Percentiles rank a stretch among this genome's conserved stretches.
phyloP scores from a whole-genome alignment of 768 basidiomycete species.

The Boletus eberwhitei region DNA sequence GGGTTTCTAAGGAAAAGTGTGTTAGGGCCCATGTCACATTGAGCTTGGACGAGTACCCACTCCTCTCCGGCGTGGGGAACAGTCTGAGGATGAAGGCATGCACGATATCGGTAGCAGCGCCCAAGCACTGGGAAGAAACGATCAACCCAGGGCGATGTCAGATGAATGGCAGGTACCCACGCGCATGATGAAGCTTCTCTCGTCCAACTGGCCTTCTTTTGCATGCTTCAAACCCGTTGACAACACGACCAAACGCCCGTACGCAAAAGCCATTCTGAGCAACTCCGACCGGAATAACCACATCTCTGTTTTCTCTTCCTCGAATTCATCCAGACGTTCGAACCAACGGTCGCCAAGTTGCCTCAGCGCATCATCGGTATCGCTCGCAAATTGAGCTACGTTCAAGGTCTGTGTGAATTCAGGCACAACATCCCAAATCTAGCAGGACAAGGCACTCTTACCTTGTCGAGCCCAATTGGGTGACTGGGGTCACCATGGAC shows the following conservation, averaged over 20 bases:
- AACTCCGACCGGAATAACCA: constrained; percentile 60
- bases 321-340: constrained; percentile 44
- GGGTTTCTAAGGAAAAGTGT: constrained; percentile 38
- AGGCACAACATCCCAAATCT: background rate
- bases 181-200: constrained; percentile 62
- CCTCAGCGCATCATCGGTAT: constrained; percentile 68
- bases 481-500: constrained; percentile 74
- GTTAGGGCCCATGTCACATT: background rate
- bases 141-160: background rate
- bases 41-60: constrained; percentile 33
- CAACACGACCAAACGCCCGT: constrained; percentile 63
- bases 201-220: constrained; percentile 51
- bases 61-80: constrained; percentile 48
- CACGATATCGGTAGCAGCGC: constrained; percentile 65
- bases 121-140: constrained; percentile 48
- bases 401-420: constrained; percentile 48
- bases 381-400: constrained; percentile 59
- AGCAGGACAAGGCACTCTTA: constrained; percentile 15
- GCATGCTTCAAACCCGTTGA: constrained; percentile 79
- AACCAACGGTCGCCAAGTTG: constrained; percentile 55
- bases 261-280: constrained; percentile 61
- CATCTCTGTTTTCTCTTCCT: constrained; percentile 49
- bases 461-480: constrained; percentile 76
- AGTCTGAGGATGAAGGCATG: constrained; percentile 57
- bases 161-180: constrained; percentile 39